Percentiles rank a stretch among this genome's conserved stretches.
Conservation (phyloP, 140 eudicot species). For the Stevia rebaudiana region DNA sequence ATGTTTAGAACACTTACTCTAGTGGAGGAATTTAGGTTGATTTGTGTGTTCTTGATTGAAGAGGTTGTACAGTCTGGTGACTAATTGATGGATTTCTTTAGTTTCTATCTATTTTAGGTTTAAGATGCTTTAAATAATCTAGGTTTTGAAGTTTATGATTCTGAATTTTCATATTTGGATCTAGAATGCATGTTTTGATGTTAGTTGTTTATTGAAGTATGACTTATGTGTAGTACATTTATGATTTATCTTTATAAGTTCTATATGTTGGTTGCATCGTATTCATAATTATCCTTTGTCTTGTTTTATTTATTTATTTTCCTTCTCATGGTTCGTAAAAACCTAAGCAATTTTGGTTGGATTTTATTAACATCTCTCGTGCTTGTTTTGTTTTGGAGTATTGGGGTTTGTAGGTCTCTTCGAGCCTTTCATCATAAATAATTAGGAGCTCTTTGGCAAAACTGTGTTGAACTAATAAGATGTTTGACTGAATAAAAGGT, state of each 20-base stretch:
- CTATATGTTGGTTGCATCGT: slow-evolving; percentile 12
- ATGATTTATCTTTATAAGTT: neutral
- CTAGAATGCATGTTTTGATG: slow-evolving; percentile 6
- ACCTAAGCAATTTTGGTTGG: neutral
- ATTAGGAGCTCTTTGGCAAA: too few species aligned
- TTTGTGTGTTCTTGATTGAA: slow-evolving; percentile 17
- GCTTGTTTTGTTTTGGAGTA: too few species aligned
- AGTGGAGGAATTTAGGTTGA: slow-evolving; percentile 27
- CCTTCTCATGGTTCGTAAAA: neutral
- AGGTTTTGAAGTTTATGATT: slow-evolving; percentile 16
- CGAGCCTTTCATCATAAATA: too few species aligned
- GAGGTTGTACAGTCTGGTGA: slow-evolving; percentile 30
- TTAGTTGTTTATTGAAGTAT: neutral
- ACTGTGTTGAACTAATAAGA: too few species aligned
- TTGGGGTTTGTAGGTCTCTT: too few species aligned
- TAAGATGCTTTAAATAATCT: slow-evolving; percentile 20
- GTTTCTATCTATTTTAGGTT: slow-evolving; percentile 17
- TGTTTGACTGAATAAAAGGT: too few species aligned
- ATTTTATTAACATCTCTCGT: neutral
- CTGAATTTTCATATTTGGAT: neutral
- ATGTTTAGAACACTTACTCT: slow-evolving; percentile 20
- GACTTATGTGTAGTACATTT: neutral
- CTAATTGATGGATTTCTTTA: slow-evolving; percentile 21
- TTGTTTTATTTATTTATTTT: neutral
- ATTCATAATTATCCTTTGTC: neutral